phyloP scores from a whole-genome alignment of 352 stramenopile genomes.

The Pythium myriotylum region DNA sequence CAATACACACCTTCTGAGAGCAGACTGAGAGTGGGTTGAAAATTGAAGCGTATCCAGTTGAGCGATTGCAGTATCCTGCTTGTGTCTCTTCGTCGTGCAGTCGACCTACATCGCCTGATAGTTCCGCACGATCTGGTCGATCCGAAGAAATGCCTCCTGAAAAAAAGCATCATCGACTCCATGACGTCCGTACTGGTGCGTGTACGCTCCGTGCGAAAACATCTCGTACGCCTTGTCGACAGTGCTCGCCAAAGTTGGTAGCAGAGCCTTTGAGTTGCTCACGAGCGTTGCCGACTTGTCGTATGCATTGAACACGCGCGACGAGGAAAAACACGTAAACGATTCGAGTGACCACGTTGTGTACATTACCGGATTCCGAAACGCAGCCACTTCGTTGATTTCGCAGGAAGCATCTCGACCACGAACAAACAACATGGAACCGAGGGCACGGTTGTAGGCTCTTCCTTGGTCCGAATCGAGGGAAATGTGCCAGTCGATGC shows the following conservation, averaged over 20 bases:
- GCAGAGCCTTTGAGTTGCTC: conserved; percentile 70
- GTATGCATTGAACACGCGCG: conserved; percentile 51
- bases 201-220: conserved; percentile 62
- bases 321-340: conserved; percentile 39
- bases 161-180: conserved; percentile 63
- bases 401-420: conserved; percentile 30
- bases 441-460: conserved; percentile 43
- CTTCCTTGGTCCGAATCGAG: conserved; percentile 31
- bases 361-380: conserved; percentile 52
- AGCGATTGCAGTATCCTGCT: too few relatives aligned
- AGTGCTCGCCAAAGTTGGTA: conserved; percentile 49
- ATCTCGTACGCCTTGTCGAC: conserved; percentile 69
- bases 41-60: too few relatives aligned
- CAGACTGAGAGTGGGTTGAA: too few relatives aligned
- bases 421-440: conserved; percentile 55
- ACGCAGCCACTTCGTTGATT: conserved; percentile 31
- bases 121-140: conserved; percentile 78
- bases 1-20: too few relatives aligned
- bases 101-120: conserved; percentile 37
- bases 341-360: conserved; percentile 38
- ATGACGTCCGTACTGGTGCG: conserved; percentile 67
- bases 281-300: conserved; percentile 60
- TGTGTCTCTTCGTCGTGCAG: too few relatives aligned
- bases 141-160: conserved; percentile 58
- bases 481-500: conserved; percentile 58